Percentiles rank a stretch among this genome's conserved stretches.
Conservation (phyloP, 495 filamentous ascomycete species). For the Massariosphaeria phaeospora region DNA sequence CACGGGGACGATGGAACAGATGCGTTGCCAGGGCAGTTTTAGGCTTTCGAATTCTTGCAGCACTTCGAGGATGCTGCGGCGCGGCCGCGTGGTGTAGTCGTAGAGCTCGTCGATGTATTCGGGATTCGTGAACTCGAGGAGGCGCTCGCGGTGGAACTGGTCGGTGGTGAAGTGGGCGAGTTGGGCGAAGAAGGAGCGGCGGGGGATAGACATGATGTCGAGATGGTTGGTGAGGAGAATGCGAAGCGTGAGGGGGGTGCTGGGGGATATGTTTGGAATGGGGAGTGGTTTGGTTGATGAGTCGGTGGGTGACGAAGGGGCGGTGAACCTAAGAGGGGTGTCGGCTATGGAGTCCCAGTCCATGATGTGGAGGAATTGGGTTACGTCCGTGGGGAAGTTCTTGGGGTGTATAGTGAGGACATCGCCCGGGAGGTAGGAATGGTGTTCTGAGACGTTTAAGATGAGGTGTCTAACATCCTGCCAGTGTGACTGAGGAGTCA, state of each 20-base stretch:
- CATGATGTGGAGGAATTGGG: constrained; percentile 68
- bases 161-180: constrained; percentile 70
- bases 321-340: constrained; percentile 49
- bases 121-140: constrained; percentile 73
- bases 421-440: constrained; percentile 63
- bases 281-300: constrained; percentile 41
- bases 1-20: constrained; percentile 63
- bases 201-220: constrained; percentile 83
- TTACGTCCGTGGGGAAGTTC: constrained; percentile 74
- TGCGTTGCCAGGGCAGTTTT: constrained; percentile 69
- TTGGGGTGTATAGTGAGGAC: constrained; percentile 77
- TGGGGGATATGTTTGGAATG: constrained; percentile 36
- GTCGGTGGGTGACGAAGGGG: constrained; percentile 33
- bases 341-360: constrained; percentile 70
- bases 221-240: constrained; percentile 73
- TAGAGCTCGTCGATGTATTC: constrained; percentile 82
- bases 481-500: constrained; percentile 76
- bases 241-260: constrained; percentile 56
- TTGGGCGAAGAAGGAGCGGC: constrained; percentile 73
- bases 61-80: constrained; percentile 85
- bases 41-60: constrained; percentile 84
- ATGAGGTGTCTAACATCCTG: constrained; percentile 85
- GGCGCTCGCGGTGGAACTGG: constrained; percentile 68
- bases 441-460: constrained; percentile 47
- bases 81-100: constrained; percentile 90